phyloP scores from a whole-genome alignment of 2,329 filamentous ascomycete species.

The Clathrospora elynae region DNA sequence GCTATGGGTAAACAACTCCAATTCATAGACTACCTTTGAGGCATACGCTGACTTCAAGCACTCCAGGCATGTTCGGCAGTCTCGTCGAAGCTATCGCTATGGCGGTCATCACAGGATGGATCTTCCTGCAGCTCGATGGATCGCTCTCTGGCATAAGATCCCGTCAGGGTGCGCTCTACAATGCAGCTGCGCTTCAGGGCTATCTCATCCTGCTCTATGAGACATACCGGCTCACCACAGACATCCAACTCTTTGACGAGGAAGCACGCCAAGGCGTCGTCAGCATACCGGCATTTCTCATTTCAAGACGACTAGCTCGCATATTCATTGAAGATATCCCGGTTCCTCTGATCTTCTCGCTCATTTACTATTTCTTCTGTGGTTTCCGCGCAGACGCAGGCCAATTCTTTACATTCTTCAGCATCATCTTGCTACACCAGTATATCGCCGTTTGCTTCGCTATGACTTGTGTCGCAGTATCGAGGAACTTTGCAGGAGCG shows the following conservation, averaged over 20 bases:
- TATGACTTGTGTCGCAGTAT: constrained; percentile 67
- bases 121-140: constrained; percentile 69
- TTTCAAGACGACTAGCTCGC: constrained; percentile 71
- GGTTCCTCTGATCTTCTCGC: constrained; percentile 71
- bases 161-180: constrained; percentile 74
- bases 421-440: constrained; percentile 70
- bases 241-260: constrained; percentile 76
- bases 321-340: constrained; percentile 74
- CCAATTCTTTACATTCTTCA: constrained; percentile 75
- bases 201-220: constrained; percentile 79
- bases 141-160: constrained; percentile 75
- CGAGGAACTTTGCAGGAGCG: constrained; percentile 70
- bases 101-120: constrained; percentile 73
- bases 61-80: constrained; percentile 63
- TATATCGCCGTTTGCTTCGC: constrained; percentile 76
- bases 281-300: constrained; percentile 68
- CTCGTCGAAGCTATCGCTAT: constrained; percentile 72
- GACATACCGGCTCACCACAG: constrained; percentile 73
- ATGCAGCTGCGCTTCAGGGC: constrained; percentile 71
- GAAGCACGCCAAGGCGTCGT: constrained; percentile 76
- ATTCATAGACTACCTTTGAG: background rate
- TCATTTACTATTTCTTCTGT: constrained; percentile 79
- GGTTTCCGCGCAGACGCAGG: constrained; percentile 67
- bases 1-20: constrained; percentile 62
- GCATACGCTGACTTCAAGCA: background rate